Evolutionary conservation across 768 basidiomycete genomes (phyloP).

Genomic region (Ephemerocybe angulata): DNA sequence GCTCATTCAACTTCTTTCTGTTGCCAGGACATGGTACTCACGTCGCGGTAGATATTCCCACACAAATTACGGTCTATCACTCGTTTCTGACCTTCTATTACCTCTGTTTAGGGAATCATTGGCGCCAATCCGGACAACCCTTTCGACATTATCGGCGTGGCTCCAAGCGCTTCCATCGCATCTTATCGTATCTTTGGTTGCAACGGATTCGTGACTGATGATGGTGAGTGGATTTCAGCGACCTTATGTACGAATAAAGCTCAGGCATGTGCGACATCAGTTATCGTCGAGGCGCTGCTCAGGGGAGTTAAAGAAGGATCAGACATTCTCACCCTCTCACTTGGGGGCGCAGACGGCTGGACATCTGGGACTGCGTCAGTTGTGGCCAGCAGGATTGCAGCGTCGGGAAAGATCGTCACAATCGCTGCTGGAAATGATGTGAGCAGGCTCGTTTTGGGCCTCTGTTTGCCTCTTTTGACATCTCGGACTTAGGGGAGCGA

Average conservation of each 20-base stretch:
- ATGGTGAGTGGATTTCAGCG: constrained; percentile 34
- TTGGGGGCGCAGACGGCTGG: constrained; percentile 49
- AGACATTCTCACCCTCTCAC: constrained; percentile 51
- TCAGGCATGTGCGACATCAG: constrained; percentile 13
- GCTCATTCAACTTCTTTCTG: background rate
- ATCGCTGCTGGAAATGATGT: constrained; percentile 43
- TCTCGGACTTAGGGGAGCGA: constrained; percentile 36
- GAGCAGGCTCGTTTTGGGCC: constrained; percentile 3
- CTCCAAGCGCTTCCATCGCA: constrained; percentile 53
- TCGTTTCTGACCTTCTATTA: background rate
- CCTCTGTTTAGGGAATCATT: constrained; percentile 46
- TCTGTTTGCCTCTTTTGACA: background rate
- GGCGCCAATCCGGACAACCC: constrained; percentile 57
- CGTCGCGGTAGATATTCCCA: constrained; percentile 38
- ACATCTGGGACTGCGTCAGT: constrained; percentile 1
- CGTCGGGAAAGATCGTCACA: constrained; percentile 43
- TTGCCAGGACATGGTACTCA: constrained; percentile 48
- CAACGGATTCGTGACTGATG: constrained; percentile 43
- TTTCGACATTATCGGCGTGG: constrained; percentile 69
- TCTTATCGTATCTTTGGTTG: constrained; percentile 64
- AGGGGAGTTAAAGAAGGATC: constrained; percentile 36
- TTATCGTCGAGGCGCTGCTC: constrained; percentile 36
- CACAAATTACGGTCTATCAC: background rate
- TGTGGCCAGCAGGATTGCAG: constrained; percentile 40
- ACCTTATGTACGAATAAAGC: background rate